Conservation (phyloP, 1,139 yeast species). For the Yamadazyma atmosphaerica region DNA sequence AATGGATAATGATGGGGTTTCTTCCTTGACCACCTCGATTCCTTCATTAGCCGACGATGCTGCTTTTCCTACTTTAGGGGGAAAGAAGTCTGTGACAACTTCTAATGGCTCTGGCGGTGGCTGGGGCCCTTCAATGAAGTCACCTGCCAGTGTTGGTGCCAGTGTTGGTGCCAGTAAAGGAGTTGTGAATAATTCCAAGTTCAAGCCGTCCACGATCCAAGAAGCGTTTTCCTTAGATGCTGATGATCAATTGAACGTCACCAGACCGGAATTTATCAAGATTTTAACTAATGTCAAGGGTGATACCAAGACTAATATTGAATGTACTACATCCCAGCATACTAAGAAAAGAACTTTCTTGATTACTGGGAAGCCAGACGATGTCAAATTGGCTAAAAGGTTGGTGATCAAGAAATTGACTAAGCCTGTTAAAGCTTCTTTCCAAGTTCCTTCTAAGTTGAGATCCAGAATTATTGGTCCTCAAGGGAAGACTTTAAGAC, state of each 20-base stretch:
- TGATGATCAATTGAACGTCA: conserved; percentile 62
- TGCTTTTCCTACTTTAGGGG: conserved; percentile 75
- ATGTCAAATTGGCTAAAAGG: conserved; percentile 71
- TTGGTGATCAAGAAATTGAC: conserved; percentile 77
- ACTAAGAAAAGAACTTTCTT: conserved; percentile 84
- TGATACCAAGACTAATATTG: conserved; percentile 66
- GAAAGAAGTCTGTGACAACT: conserved; percentile 16
- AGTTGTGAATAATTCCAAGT: conserved; percentile 9
- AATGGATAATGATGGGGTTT: conserved; percentile 13
- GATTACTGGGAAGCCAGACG: conserved; percentile 72
- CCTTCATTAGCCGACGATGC: conserved; percentile 50
- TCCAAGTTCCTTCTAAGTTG: conserved; percentile 75
- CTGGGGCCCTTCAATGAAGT: conserved; percentile 38
- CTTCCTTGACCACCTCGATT: conserved; percentile 21
- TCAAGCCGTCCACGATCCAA: conserved; percentile 51
- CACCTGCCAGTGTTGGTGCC: conserved; percentile 18
- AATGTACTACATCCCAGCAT: conserved; percentile 77
- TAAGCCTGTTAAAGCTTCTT: conserved; percentile 62
- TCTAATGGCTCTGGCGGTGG: conserved; percentile 16
- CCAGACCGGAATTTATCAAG: conserved; percentile 65
- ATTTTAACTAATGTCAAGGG: conserved; percentile 63
- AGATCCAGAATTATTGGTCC: conserved; percentile 87
- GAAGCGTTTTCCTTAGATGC: conserved; percentile 72
- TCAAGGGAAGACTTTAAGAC: conserved; percentile 80
- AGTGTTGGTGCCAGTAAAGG: conserved; percentile 20